Percentiles rank a stretch among this genome's conserved stretches.
Evolutionary conservation across 2,329 filamentous ascomycete genomes (phyloP).

Genomic region (Colletotrichum caudatum): DNA sequence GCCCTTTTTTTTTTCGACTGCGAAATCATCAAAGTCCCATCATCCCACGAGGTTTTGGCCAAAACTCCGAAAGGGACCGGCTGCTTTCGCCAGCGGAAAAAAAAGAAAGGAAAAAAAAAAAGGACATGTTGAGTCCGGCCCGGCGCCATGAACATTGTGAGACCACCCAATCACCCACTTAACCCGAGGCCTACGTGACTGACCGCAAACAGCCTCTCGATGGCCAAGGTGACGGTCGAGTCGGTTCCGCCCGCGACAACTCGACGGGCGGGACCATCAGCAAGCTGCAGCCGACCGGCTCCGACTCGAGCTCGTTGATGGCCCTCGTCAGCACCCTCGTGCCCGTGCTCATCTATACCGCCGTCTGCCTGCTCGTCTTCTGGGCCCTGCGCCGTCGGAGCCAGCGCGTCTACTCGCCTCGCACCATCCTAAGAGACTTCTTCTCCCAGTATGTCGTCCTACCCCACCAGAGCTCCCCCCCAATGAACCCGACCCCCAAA

Average conservation of each 20-base stretch:
- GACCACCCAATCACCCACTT: background rate
- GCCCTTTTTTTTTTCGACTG: too few relatives aligned
- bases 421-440: slow-evolving; percentile 63
- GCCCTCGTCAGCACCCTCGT: slow-evolving; percentile 64
- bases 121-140: slow-evolving; percentile 17
- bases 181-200: slow-evolving; percentile 13
- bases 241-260: slow-evolving; percentile 59
- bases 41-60: background rate
- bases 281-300: slow-evolving; percentile 48
- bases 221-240: slow-evolving; percentile 52
- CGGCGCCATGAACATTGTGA: slow-evolving; percentile 13
- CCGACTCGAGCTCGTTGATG: slow-evolving; percentile 56
- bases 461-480: too few relatives aligned
- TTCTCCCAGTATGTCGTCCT: slow-evolving; percentile 59
- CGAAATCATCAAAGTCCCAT: background rate
- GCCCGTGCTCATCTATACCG: slow-evolving; percentile 63
- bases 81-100: background rate
- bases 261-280: slow-evolving; percentile 54
- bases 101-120: background rate
- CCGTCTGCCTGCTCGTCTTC: slow-evolving; percentile 64
- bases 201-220: slow-evolving; percentile 23
- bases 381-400: slow-evolving; percentile 61
- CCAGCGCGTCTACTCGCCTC: slow-evolving; percentile 67
- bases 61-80: background rate
- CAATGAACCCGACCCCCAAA: background rate